phyloP scores from a whole-genome alignment of 2,329 filamentous ascomycete species.

The Boeremia exigua region DNA sequence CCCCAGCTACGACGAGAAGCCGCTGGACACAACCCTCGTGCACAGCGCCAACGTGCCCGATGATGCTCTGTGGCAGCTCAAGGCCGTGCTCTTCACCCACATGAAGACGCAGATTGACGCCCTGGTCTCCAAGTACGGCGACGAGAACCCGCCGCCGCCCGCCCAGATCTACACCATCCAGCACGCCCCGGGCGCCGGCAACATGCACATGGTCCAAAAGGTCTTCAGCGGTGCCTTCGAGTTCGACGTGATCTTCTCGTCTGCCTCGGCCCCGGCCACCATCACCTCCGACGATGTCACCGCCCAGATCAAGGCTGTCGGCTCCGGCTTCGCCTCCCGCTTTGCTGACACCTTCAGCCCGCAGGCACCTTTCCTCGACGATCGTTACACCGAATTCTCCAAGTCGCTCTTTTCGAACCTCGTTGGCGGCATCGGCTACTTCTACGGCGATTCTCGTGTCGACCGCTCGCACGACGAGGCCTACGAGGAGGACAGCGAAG shows the following conservation, averaged over 20 bases:
- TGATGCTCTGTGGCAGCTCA: slow-evolving; percentile 82
- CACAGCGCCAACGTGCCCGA: slow-evolving; percentile 70
- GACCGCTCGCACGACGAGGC: slow-evolving; percentile 91
- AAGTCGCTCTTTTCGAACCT: slow-evolving; percentile 94
- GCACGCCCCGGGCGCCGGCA: slow-evolving; percentile 73
- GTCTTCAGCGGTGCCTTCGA: slow-evolving; percentile 87
- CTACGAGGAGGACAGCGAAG: slow-evolving; percentile 93
- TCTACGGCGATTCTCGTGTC: slow-evolving; percentile 85
- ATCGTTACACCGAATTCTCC: slow-evolving; percentile 78
- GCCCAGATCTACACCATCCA: slow-evolving; percentile 83
- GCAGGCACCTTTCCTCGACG: slow-evolving; percentile 74
- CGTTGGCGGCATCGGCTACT: slow-evolving; percentile 92
- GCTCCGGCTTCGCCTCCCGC: slow-evolving; percentile 72
- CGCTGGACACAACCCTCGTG: slow-evolving; percentile 77
- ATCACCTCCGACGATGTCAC: slow-evolving; percentile 70
- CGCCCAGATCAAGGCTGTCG: slow-evolving; percentile 69
- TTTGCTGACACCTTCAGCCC: slow-evolving; percentile 77
- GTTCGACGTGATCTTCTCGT: slow-evolving; percentile 92
- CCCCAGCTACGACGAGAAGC: slow-evolving; percentile 70
- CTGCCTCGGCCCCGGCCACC: slow-evolving; percentile 66
- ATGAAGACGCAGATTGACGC: slow-evolving; percentile 69
- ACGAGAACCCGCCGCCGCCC: slow-evolving; percentile 73
- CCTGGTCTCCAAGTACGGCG: slow-evolving; percentile 64
- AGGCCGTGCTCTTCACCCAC: slow-evolving; percentile 68
- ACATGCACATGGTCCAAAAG: slow-evolving; percentile 89